Conservation (phyloP, 148 eudicot species). For the Diospyros lotus region DNA sequence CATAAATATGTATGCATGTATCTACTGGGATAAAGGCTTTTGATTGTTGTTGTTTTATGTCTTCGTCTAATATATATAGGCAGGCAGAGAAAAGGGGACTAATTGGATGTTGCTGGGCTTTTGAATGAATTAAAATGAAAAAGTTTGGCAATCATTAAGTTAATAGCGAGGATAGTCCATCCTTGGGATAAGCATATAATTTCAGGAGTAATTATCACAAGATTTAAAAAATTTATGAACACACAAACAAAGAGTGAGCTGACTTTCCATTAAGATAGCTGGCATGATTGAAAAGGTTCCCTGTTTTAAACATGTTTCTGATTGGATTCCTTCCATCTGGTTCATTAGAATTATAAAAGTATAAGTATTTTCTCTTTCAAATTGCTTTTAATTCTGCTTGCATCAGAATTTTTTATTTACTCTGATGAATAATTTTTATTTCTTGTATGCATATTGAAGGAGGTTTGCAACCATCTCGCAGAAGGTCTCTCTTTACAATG, state of each 20-base stretch:
- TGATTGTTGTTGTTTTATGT: too few relatives aligned
- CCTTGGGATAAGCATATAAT: background rate
- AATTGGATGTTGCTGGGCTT: background rate
- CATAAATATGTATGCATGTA: too few relatives aligned
- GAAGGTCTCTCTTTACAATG: slow-evolving; percentile 81
- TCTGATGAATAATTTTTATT: background rate
- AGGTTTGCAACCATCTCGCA: slow-evolving; percentile 60
- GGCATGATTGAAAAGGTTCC: background rate
- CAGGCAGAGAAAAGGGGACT: too few relatives aligned
- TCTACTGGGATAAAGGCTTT: too few relatives aligned
- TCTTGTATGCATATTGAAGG: slow-evolving; percentile 38
- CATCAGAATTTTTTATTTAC: background rate
- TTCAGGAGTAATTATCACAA: background rate
- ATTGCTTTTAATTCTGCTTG: background rate
- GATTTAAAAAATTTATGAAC: background rate
- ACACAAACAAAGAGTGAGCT: too few relatives aligned
- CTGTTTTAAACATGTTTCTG: background rate
- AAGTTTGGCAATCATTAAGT: background rate
- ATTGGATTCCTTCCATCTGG: background rate
- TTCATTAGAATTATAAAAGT: background rate
- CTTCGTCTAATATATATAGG: too few relatives aligned
- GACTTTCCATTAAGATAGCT: background rate
- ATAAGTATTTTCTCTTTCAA: background rate
- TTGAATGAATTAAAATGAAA: background rate
- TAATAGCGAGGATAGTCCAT: background rate